A percentile compares a stretch with the other conserved stretches of the same genome.
Evolutionary conservation across 352 stramenopile species (phyloP).

Genomic region (Globisporangium cystogenes): DNA sequence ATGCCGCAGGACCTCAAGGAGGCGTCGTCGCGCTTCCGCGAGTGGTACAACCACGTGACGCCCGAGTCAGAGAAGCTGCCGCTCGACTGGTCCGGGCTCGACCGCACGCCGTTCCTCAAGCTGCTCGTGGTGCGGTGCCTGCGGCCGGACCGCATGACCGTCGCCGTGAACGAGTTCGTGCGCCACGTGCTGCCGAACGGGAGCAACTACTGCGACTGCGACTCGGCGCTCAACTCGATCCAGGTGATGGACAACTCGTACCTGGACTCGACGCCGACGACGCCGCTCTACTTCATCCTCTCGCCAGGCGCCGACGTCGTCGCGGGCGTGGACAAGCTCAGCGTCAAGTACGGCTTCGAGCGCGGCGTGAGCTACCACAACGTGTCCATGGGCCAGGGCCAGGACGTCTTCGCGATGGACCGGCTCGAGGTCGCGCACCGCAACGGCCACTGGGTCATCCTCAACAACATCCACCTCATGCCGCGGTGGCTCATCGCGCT

Average conservation of each 20-base stretch:
- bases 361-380: conserved; percentile 97
- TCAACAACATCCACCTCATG: conserved; percentile 99
- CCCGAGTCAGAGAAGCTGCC: conserved; percentile 97
- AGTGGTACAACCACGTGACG: conserved; percentile 97
- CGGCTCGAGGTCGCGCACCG: conserved; percentile 92
- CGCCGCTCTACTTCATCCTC: conserved; percentile 97
- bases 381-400: conserved; percentile 97
- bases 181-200: conserved; percentile 90
- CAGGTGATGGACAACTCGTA: conserved; percentile 96
- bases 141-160: conserved; percentile 93
- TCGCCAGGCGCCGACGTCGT: conserved; percentile 95
- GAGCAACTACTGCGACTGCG: conserved; percentile 93
- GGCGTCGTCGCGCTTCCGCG: conserved; percentile 92
- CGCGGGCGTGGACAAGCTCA: conserved; percentile 92
- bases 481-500: conserved; percentile 93
- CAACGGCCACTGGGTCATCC: conserved; percentile 97
- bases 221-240: conserved; percentile 94
- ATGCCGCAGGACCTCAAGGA: conserved; percentile 96
- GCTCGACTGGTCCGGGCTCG: conserved; percentile 94
- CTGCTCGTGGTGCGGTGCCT: conserved; percentile 94
- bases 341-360: conserved; percentile 93
- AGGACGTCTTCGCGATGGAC: conserved; percentile 95
- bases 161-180: conserved; percentile 95
- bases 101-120: conserved; percentile 95
- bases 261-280: conserved; percentile 92